Percentiles rank a stretch among this genome's conserved stretches.
phyloP scores from a whole-genome alignment of 2,329 filamentous ascomycete species.

The Delphinella strobiligena region DNA sequence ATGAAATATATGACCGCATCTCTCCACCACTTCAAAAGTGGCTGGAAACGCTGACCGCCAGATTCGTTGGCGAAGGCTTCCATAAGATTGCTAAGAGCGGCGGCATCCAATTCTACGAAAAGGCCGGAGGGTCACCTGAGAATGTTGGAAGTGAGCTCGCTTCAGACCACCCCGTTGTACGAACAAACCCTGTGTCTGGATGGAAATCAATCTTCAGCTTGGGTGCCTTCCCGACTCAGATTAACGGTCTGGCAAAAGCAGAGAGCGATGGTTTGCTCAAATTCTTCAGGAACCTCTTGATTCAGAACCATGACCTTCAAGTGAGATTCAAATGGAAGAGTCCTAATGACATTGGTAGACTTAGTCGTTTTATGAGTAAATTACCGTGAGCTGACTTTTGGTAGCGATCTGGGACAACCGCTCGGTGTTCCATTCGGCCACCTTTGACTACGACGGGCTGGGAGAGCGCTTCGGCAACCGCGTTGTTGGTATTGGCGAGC shows the following conservation, averaged over 20 bases:
- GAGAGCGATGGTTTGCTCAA: constrained; percentile 32
- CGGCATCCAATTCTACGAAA: constrained; percentile 34
- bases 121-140: constrained; percentile 39
- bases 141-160: constrained; percentile 41
- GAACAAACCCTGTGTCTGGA: constrained; percentile 52
- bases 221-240: constrained; percentile 22
- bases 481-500: constrained; percentile 44
- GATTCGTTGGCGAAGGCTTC: constrained; percentile 16
- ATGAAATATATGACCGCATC: constrained; percentile 46
- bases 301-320: constrained; percentile 40
- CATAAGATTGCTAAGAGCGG: constrained; percentile 28
- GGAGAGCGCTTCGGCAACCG: constrained; percentile 41
- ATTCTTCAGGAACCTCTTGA: constrained; percentile 29
- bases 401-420: constrained; percentile 56
- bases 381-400: constrained; percentile 10
- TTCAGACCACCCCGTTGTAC: constrained; percentile 43
- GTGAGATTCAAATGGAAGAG: constrained; percentile 39
- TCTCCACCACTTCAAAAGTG: constrained; percentile 46
- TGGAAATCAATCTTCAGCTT: constrained; percentile 45
- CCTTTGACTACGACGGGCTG: constrained; percentile 47
- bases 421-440: constrained; percentile 47
- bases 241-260: constrained; percentile 32
- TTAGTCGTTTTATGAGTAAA: too few relatives aligned
- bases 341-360: constrained; percentile 33
- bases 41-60: constrained; percentile 43